These are phyloP conservation scores for Pseudogymnoascus sp. DNA, from an alignment of 2,329 filamentous ascomycete species.

Conservation along the genomic window DNA sequence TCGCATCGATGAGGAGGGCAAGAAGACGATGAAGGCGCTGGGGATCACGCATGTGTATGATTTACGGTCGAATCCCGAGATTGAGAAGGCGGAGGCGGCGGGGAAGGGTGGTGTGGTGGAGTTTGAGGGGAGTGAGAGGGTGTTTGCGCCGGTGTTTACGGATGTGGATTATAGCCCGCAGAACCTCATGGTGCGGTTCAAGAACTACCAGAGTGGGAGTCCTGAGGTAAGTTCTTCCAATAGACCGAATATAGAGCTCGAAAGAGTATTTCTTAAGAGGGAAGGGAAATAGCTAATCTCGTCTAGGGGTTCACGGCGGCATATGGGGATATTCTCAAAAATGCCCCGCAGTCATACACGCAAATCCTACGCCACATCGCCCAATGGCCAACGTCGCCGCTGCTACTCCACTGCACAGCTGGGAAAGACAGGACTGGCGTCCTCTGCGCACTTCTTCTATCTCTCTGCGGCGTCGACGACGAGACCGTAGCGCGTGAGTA, in stretches of 20 bases:
- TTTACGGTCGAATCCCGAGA: slow-evolving; percentile 55
- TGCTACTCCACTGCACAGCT: slow-evolving; percentile 66
- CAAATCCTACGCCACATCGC: slow-evolving; percentile 39
- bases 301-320: slow-evolving; percentile 54
- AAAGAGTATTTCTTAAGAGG: not conserved
- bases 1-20: not conserved
- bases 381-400: slow-evolving; percentile 37
- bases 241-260: not conserved
- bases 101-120: slow-evolving; percentile 34
- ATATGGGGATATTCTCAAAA: slow-evolving; percentile 53
- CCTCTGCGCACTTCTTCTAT: slow-evolving; percentile 57
- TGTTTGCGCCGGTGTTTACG: slow-evolving; percentile 59
- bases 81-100: slow-evolving; percentile 37
- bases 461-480: slow-evolving; percentile 54
- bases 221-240: slow-evolving; percentile 32
- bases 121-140: slow-evolving; percentile 45
- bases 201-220: slow-evolving; percentile 50
- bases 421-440: slow-evolving; percentile 74
- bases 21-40: slow-evolving; percentile 28
- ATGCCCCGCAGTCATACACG: slow-evolving; percentile 46
- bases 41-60: slow-evolving; percentile 67
- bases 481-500: slow-evolving; percentile 61
- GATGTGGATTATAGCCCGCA: slow-evolving; percentile 56
- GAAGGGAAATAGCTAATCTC: not conserved
- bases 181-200: slow-evolving; percentile 52